Evolutionary conservation across 495 filamentous ascomycete species (phyloP).

Genomic region (Elasticomyces elasticus): DNA sequence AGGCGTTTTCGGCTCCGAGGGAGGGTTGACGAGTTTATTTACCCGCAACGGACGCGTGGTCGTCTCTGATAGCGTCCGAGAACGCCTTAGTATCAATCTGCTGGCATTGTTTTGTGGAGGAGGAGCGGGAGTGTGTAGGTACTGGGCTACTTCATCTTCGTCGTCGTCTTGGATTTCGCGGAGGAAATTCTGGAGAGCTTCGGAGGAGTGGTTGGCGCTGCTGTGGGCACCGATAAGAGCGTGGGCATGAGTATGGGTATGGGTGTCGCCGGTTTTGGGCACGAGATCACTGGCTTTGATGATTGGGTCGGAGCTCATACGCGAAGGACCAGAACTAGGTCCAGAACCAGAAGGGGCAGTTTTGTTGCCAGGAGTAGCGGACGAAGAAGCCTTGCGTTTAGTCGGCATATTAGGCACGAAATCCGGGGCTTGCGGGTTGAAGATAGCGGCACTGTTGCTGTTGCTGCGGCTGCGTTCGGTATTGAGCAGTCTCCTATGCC

Average conservation of each 20-base stretch:
- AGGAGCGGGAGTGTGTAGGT: too few relatives aligned
- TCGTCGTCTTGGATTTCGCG: too few relatives aligned
- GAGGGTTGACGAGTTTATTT: too few relatives aligned
- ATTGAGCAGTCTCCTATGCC: conserved; percentile 1
- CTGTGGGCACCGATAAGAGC: too few relatives aligned
- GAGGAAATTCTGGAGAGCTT: too few relatives aligned
- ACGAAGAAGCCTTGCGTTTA: conserved; percentile 15
- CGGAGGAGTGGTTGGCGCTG: too few relatives aligned
- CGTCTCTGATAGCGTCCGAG: too few relatives aligned
- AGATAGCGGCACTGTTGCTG: neutral
- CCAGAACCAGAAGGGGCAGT: neutral
- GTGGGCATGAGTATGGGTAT: too few relatives aligned
- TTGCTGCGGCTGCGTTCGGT: neutral
- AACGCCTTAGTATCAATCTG: too few relatives aligned
- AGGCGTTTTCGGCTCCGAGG: neutral
- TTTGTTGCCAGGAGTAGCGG: neutral
- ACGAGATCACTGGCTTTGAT: conserved; percentile 2
- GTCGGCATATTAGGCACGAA: conserved; percentile 6
- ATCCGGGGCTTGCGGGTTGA: conserved; percentile 1
- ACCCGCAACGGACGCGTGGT: too few relatives aligned
- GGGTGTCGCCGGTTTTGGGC: neutral
- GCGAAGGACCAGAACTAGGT: neutral
- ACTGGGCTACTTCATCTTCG: too few relatives aligned
- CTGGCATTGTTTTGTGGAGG: too few relatives aligned
- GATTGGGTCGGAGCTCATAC: neutral